phyloP scores from a whole-genome alignment of 768 basidiomycete species.

The Phylloporus sp. region DNA sequence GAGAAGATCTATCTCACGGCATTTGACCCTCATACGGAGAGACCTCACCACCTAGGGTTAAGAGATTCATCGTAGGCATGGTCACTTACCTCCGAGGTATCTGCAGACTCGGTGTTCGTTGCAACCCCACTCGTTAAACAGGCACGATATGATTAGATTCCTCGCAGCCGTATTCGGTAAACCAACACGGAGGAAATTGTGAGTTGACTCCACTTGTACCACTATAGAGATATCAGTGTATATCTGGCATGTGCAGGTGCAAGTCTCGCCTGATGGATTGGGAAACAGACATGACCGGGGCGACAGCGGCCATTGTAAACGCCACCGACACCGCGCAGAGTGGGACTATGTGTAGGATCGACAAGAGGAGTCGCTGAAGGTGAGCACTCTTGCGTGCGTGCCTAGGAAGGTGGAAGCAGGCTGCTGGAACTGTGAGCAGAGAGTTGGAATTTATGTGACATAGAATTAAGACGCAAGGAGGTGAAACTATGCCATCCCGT shows the following conservation, averaged over 20 bases:
- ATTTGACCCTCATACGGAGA: too few relatives aligned
- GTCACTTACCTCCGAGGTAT: background rate
- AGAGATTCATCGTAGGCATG: background rate
- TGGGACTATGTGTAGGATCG: background rate
- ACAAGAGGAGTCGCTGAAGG: too few relatives aligned
- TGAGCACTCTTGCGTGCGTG: background rate
- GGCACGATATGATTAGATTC: background rate
- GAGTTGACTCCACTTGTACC: background rate
- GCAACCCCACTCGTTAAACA: background rate
- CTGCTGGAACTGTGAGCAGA: background rate
- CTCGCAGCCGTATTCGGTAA: background rate
- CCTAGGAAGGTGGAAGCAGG: background rate
- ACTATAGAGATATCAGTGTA: background rate
- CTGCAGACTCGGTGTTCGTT: background rate
- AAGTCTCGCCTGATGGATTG: background rate
- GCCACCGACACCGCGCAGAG: background rate
- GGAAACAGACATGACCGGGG: background rate
- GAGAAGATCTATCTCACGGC: background rate
- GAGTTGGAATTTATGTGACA: background rate
- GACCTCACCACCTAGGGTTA: too few relatives aligned
- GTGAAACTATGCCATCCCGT: background rate
- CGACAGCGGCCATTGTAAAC: background rate
- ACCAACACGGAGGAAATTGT: background rate
- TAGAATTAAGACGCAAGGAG: background rate
- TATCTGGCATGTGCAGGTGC: background rate